A percentile compares a stretch with the other conserved stretches of the same genome.
Evolutionary conservation across 371 early-diverging fungal genomes (phyloP).

Genomic region (Mycotypha africana): DNA sequence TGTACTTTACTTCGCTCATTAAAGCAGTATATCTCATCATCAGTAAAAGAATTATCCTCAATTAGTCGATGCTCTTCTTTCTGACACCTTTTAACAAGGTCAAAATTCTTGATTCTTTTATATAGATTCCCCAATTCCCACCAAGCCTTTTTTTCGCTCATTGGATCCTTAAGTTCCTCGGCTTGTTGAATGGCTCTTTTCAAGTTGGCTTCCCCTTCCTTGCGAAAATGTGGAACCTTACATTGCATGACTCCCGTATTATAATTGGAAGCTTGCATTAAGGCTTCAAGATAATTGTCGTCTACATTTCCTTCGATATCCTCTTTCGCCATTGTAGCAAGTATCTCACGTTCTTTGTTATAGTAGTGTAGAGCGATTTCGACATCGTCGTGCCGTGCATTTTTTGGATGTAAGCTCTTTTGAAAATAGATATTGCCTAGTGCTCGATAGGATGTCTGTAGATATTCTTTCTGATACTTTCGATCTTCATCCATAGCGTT

Average conservation of each 20-base stretch:
- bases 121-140: slow-evolving; percentile 36
- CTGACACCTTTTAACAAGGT: slow-evolving; percentile 20
- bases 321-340: slow-evolving; percentile 14
- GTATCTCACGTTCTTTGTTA: slow-evolving; percentile 15
- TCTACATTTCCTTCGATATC: slow-evolving; percentile 11
- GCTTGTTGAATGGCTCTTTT: slow-evolving; percentile 17
- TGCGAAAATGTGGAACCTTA: slow-evolving; percentile 8
- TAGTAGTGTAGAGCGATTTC: slow-evolving; percentile 24
- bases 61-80: slow-evolving; percentile 18
- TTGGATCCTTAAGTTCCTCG: slow-evolving; percentile 6
- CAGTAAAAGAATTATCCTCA: slow-evolving; percentile 7
- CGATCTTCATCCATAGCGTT: too few relatives aligned
- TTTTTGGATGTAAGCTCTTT: slow-evolving; percentile 15
- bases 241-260: slow-evolving; percentile 36
- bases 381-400: slow-evolving; percentile 19
- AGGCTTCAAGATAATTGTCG: too few relatives aligned
- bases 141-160: slow-evolving; percentile 19
- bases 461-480: not conserved
- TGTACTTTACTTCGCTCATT: slow-evolving; percentile 28
- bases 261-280: slow-evolving; percentile 23
- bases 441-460: slow-evolving; percentile 19
- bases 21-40: slow-evolving; percentile 22
- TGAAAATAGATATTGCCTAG: slow-evolving; percentile 30
- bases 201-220: slow-evolving; percentile 9
- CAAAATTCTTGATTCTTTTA: slow-evolving; percentile 4